Evolutionary conservation across 2,329 filamentous ascomycete species (phyloP).

Genomic region (Phialocephala subalpina): DNA sequence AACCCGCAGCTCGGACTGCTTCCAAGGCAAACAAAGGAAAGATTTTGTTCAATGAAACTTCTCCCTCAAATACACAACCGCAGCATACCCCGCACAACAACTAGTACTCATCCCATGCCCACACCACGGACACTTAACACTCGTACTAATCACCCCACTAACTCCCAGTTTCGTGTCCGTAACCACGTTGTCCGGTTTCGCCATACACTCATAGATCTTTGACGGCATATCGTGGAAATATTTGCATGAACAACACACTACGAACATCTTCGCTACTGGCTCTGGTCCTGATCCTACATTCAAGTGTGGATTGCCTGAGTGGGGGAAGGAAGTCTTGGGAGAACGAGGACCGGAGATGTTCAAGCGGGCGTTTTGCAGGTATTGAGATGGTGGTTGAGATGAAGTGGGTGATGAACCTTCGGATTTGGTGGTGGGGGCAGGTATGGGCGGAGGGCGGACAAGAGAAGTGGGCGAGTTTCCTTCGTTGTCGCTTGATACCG

Average conservation of each 20-base stretch:
- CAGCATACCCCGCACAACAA: conserved; percentile 75
- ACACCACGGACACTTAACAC: conserved; percentile 76
- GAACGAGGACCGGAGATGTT: conserved; percentile 22
- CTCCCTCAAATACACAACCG: conserved; percentile 72
- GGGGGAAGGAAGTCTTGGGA: conserved; percentile 17
- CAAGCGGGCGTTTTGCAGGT: conserved; percentile 38
- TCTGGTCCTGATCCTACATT: conserved; percentile 24
- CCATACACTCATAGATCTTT: conserved; percentile 70
- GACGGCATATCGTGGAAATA: conserved; percentile 73
- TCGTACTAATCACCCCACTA: conserved; percentile 64
- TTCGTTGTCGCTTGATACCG: conserved; percentile 32
- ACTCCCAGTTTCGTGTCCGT: conserved; percentile 60
- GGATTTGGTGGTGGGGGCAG: conserved; percentile 26
- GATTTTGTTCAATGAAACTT: conserved; percentile 57
- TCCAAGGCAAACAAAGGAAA: not conserved
- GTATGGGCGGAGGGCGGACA: conserved; percentile 24
- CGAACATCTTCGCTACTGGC: conserved; percentile 66
- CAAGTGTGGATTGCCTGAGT: conserved; percentile 9
- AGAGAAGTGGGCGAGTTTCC: conserved; percentile 13
- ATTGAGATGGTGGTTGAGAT: conserved; percentile 23
- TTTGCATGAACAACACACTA: conserved; percentile 70
- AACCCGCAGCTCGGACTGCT: too few relatives aligned
- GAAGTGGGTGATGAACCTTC: conserved; percentile 28
- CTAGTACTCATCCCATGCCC: conserved; percentile 72
- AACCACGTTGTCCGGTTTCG: conserved; percentile 62